phyloP scores from a whole-genome alignment of 116 monocot species.

The Thalassia testudinum region DNA sequence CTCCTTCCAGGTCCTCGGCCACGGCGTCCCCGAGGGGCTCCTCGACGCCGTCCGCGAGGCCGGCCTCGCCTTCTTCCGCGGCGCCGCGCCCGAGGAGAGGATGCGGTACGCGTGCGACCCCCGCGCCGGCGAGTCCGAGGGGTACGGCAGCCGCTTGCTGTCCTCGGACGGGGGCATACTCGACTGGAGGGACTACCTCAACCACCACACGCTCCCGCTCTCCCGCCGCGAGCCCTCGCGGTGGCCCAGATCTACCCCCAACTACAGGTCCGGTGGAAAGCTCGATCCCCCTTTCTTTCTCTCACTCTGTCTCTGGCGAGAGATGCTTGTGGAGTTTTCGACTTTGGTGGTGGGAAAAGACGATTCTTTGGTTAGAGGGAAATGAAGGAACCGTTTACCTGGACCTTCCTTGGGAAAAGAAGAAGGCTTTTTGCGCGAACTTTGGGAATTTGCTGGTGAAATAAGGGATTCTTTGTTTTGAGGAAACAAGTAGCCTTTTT shows the following conservation, averaged over 20 bases:
- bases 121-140: slow-evolving; percentile 43
- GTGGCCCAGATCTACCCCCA: slow-evolving; percentile 51
- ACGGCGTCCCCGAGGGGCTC: slow-evolving; percentile 31
- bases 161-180: slow-evolving; percentile 47
- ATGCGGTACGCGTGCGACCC: slow-evolving; percentile 44
- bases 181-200: slow-evolving; percentile 95
- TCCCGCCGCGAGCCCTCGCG: slow-evolving; percentile 38
- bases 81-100: slow-evolving; percentile 26
- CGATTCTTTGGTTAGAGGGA: no score
- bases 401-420: no score
- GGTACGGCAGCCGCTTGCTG: slow-evolving; percentile 84
- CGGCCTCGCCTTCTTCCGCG: slow-evolving; percentile 42
- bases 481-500: no score
- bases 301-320: no score
- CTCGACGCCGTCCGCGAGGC: slow-evolving; percentile 26
- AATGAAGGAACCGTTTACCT: no score
- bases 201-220: slow-evolving; percentile 82
- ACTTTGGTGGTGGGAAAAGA: no score
- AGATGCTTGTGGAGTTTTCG: no score
- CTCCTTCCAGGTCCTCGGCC: slow-evolving; percentile 70
- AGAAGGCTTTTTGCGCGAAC: no score
- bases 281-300: no score
- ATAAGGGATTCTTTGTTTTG: no score
- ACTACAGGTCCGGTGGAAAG: slow-evolving; percentile 48
- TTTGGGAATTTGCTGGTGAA: no score